Conservation (phyloP, 1,284 basidiomycete species). For the Ceratobasidium sp. region DNA sequence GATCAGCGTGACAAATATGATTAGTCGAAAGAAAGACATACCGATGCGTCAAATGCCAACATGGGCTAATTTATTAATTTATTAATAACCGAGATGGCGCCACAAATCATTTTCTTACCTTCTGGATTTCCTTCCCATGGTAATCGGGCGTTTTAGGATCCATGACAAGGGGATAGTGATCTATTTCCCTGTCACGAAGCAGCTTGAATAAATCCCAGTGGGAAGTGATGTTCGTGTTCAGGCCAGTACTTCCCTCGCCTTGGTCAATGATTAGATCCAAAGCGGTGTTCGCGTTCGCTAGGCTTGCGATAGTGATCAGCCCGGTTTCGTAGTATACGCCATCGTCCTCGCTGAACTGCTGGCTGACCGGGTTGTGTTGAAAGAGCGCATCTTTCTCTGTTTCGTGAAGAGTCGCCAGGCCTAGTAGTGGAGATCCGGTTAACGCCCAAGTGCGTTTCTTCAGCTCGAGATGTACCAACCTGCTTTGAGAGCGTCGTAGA, state of each 20-base stretch:
- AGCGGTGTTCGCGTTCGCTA: background rate
- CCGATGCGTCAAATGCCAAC: conserved; percentile 37
- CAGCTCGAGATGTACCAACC: conserved; percentile 2
- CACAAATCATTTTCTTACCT: background rate
- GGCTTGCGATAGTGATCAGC: conserved; percentile 14
- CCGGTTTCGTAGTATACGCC: conserved; percentile 11
- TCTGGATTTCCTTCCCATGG: conserved; percentile 6
- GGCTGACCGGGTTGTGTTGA: background rate
- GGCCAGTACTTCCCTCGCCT: conserved; percentile 29
- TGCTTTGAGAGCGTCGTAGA: conserved; percentile 6
- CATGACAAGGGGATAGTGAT: background rate
- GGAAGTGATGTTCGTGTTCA: background rate
- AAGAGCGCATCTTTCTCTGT: background rate
- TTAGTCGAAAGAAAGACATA: background rate
- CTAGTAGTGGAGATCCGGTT: background rate
- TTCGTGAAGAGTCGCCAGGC: background rate
- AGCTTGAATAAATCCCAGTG: conserved; percentile 34
- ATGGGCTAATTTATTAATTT: conserved; percentile 7
- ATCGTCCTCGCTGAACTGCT: conserved; percentile 15
- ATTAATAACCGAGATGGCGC: no score
- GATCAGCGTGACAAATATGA: background rate
- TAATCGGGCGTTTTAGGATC: conserved; percentile 7
- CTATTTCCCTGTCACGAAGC: conserved; percentile 1
- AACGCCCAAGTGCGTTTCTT: no score
- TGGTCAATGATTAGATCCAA: conserved; percentile 40